phyloP scores from a whole-genome alignment of 345 rosid genomes.

The Clausena lansium region DNA sequence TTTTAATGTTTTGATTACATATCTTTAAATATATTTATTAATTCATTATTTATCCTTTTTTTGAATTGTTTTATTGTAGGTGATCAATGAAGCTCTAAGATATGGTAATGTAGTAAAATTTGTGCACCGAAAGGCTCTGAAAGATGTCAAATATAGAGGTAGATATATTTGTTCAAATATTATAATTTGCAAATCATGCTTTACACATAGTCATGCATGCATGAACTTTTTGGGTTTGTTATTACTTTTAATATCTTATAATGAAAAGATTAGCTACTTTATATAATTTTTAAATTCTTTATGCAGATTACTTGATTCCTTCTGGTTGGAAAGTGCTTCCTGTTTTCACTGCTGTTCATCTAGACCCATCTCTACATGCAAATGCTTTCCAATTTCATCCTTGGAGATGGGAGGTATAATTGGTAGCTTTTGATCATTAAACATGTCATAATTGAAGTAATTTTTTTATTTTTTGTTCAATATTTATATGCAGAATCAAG shows the following conservation, averaged over 20 bases:
- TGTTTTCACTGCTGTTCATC: conserved; percentile 51
- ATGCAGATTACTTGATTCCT: conserved; percentile 46
- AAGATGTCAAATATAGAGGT: conserved; percentile 59
- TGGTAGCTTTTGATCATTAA: background rate
- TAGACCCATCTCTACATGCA: conserved; percentile 45
- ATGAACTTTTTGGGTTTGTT: conserved; percentile 7
- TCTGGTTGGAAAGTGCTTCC: conserved; percentile 66
- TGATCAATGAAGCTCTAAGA: conserved; percentile 57
- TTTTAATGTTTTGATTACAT: background rate
- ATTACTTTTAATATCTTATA: conserved; percentile 12
- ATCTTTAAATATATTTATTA: no score
- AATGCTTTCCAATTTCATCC: conserved; percentile 48
- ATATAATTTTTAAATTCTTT: background rate
- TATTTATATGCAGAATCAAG: conserved; percentile 29
- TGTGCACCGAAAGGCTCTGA: conserved; percentile 61
- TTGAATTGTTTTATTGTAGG: conserved; percentile 28
- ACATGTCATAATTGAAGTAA: background rate
- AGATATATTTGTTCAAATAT: background rate
- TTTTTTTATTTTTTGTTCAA: background rate
- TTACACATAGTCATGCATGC: conserved; percentile 23
- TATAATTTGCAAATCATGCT: background rate
- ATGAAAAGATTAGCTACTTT: background rate
- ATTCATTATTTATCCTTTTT: background rate
- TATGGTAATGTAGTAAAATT: conserved; percentile 56
- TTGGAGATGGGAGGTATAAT: conserved; percentile 62